phyloP scores from a whole-genome alignment of 2,329 filamentous ascomycete genomes.

The Pyrenophora tritici-repentis region DNA sequence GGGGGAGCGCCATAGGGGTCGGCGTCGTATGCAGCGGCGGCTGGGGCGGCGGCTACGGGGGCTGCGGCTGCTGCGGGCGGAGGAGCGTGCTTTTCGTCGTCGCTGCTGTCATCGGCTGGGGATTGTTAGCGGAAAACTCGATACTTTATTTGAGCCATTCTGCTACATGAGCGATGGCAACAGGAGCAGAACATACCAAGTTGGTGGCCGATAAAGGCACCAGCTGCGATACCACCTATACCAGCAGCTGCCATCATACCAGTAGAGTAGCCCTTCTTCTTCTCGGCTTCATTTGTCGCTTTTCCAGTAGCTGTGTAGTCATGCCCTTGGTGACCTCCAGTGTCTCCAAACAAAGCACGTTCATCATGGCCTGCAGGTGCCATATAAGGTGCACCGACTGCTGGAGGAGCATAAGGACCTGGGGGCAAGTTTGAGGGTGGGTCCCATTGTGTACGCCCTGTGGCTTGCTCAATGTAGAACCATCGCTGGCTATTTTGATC shows the following conservation, averaged over 20 bases:
- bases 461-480: constrained; percentile 67
- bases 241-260: constrained; percentile 61
- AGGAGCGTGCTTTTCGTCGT: constrained; percentile 39
- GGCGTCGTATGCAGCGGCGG: constrained; percentile 19
- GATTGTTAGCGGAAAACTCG: constrained; percentile 12
- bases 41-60: constrained; percentile 20
- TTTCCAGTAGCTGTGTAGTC: constrained; percentile 31
- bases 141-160: not conserved
- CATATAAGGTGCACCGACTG: constrained; percentile 31
- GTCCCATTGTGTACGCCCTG: constrained; percentile 69
- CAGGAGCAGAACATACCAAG: constrained; percentile 53
- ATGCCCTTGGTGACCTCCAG: constrained; percentile 31
- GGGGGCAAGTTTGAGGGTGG: constrained; percentile 52
- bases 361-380: constrained; percentile 32
- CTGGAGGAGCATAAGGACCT: constrained; percentile 41
- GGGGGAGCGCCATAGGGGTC: constrained; percentile 19
- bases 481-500: constrained; percentile 65
- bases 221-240: constrained; percentile 64
- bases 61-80: constrained; percentile 24
- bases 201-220: constrained; percentile 62
- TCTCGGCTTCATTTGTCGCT: constrained; percentile 35
- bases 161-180: too few relatives aligned
- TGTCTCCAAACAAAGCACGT: constrained; percentile 38
- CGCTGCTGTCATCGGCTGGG: constrained; percentile 28
- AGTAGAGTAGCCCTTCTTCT: constrained; percentile 50